Conservation (phyloP, 768 basidiomycete genomes). For the Pleurotus tuber-regium region DNA sequence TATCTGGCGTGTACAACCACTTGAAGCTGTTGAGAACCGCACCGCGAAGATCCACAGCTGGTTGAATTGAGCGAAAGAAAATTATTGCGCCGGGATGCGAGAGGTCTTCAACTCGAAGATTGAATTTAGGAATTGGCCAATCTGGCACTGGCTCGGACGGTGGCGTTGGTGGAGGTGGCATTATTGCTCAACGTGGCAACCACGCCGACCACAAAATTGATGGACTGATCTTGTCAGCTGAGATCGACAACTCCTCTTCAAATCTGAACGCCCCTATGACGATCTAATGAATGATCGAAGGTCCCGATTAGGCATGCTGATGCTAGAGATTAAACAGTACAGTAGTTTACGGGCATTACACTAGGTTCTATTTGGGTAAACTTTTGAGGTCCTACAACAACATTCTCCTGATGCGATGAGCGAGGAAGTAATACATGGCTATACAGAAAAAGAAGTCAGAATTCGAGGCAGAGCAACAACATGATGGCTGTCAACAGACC, state of each 20-base stretch:
- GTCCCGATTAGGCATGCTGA: not conserved
- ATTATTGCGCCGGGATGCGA: slow-evolving; percentile 53
- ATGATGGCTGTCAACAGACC: not conserved
- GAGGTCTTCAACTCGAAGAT: slow-evolving; percentile 56
- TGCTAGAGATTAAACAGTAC: not conserved
- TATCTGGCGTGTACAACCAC: slow-evolving; percentile 38
- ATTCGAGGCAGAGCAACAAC: not conserved
- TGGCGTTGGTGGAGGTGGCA: slow-evolving; percentile 18
- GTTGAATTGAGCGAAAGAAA: slow-evolving; percentile 52
- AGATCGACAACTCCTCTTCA: not conserved
- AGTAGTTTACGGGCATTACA: slow-evolving; percentile 3
- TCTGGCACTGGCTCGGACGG: slow-evolving; percentile 17
- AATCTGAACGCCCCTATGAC: not conserved
- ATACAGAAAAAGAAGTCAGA: not conserved
- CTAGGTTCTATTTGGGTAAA: not conserved
- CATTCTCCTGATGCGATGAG: not conserved
- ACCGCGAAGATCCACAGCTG: slow-evolving; percentile 35
- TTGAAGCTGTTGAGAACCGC: slow-evolving; percentile 49
- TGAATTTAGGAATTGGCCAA: slow-evolving; percentile 58
- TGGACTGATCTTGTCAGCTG: not conserved
- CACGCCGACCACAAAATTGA: not conserved
- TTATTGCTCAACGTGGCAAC: slow-evolving; percentile 2
- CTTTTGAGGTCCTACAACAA: not conserved
- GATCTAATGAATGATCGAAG: slow-evolving; percentile 3
- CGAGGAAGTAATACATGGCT: not conserved